These are phyloP conservation scores for Fusarium agapanthi DNA, from an alignment of 2,329 filamentous ascomycete species.

Conservation along the genomic window DNA sequence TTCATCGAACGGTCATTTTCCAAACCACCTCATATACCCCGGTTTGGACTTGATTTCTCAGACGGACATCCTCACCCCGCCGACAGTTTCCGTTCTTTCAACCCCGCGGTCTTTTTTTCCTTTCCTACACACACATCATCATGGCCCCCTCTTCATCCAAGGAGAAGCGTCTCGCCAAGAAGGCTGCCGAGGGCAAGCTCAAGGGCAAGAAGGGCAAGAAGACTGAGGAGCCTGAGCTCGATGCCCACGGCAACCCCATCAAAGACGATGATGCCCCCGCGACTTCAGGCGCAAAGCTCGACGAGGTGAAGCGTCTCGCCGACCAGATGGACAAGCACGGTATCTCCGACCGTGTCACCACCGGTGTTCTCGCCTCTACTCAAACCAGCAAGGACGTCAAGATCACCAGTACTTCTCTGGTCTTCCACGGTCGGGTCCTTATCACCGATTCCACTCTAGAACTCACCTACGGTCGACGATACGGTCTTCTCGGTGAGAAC, in stretches of 20 bases:
- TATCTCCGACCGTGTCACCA: slow-evolving; percentile 96
- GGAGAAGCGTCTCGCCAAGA: slow-evolving; percentile 76
- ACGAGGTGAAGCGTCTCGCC: slow-evolving; percentile 85
- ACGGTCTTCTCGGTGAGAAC: slow-evolving; percentile 97
- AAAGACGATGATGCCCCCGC: slow-evolving; percentile 70
- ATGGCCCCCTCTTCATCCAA: slow-evolving; percentile 75
- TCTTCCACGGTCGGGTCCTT: slow-evolving; percentile 97
- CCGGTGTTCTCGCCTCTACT: slow-evolving; percentile 91
- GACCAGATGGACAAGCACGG: slow-evolving; percentile 96
- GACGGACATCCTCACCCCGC: slow-evolving; percentile 23
- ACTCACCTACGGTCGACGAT: slow-evolving; percentile 89
- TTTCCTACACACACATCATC: slow-evolving; percentile 13
- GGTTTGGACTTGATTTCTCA: slow-evolving; percentile 40
- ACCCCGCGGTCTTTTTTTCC: slow-evolving; percentile 39
- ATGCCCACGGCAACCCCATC: slow-evolving; percentile 67
- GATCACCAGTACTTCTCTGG: slow-evolving; percentile 90
- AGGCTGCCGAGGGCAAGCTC: slow-evolving; percentile 73
- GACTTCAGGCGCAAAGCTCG: slow-evolving; percentile 76
- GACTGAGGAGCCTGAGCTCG: slow-evolving; percentile 74
- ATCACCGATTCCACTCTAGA: slow-evolving; percentile 95
- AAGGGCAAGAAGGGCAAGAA: slow-evolving; percentile 75
- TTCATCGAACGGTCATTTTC: slow-evolving; percentile 38
- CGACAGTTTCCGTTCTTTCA: slow-evolving; percentile 40
- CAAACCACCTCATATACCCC: slow-evolving; percentile 30
- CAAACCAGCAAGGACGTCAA: slow-evolving; percentile 92